A percentile compares a stretch with the other conserved stretches of the same genome.
Conservation (phyloP, 805 yeast genomes). For the Tetrapisispora iriomotensis region DNA sequence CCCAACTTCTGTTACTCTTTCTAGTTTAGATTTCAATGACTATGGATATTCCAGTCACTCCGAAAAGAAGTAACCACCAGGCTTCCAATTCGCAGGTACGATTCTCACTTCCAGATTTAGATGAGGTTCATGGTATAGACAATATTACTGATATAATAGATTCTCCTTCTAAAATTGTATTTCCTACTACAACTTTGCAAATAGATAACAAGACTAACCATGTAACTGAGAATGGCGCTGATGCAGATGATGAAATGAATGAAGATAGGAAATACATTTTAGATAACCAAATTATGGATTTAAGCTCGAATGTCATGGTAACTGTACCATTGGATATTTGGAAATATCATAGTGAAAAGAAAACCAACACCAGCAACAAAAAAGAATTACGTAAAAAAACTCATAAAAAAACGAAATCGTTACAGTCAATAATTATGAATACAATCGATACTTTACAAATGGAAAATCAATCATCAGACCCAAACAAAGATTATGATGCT, state of each 20-base stretch:
- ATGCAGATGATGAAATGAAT: neutral
- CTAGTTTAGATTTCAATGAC: neutral
- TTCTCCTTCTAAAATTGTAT: slow-evolving; percentile 26
- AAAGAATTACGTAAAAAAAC: neutral
- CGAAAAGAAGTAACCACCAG: slow-evolving; percentile 35
- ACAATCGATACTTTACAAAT: slow-evolving; percentile 10
- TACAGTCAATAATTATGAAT: slow-evolving; percentile 23
- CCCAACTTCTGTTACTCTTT: no score
- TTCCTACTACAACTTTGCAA: slow-evolving; percentile 13
- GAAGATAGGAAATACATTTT: neutral
- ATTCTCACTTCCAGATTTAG: slow-evolving; percentile 22
- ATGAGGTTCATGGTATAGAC: neutral
- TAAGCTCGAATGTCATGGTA: slow-evolving; percentile 21
- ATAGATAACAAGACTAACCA: no score
- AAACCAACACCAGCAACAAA: slow-evolving; percentile 1
- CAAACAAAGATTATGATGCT: neutral
- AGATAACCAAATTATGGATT: slow-evolving; percentile 19
- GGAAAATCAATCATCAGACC: neutral
- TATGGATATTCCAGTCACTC: neutral
- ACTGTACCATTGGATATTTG: slow-evolving; percentile 26
- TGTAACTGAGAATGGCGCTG: neutral
- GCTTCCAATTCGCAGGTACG: slow-evolving; percentile 23
- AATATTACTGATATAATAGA: slow-evolving; percentile 1
- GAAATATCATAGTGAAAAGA: slow-evolving; percentile 17
- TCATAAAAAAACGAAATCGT: slow-evolving; percentile 13